These are phyloP conservation scores for Barbatosphaeria neglecta DNA, from an alignment of 495 filamentous ascomycete genomes.

Conservation along the genomic window DNA sequence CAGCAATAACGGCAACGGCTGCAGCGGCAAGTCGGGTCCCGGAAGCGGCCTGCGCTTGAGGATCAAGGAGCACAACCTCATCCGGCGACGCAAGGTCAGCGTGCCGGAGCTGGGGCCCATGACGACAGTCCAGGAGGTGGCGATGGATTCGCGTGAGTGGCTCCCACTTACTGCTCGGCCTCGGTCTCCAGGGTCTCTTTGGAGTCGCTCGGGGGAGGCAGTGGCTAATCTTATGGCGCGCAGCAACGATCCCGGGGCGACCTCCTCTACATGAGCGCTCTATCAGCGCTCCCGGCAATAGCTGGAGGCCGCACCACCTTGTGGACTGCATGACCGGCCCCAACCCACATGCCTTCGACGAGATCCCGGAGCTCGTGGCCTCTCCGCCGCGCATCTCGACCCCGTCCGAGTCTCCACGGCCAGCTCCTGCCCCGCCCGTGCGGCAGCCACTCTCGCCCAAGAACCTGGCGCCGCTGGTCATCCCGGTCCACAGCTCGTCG, in stretches of 20 bases:
- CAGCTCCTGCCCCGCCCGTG: not conserved
- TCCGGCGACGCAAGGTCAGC: slow-evolving; percentile 48
- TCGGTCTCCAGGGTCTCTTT: too few species aligned
- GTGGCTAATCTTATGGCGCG: slow-evolving; percentile 7
- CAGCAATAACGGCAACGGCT: too few species aligned
- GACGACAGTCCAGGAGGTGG: slow-evolving; percentile 54
- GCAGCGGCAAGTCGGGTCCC: too few species aligned
- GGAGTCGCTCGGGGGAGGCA: too few species aligned
- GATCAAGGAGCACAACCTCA: slow-evolving; percentile 40
- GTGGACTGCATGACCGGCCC: slow-evolving; percentile 22
- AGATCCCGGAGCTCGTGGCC: slow-evolving; percentile 12
- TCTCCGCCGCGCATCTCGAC: slow-evolving; percentile 2
- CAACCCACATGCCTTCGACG: slow-evolving; percentile 16
- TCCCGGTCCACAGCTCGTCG: slow-evolving; percentile 28
- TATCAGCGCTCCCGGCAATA: slow-evolving; percentile 47
- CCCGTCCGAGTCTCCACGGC: slow-evolving; percentile 7
- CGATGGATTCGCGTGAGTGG: slow-evolving; percentile 65
- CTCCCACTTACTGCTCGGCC: too few species aligned
- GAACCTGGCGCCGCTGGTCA: slow-evolving; percentile 37
- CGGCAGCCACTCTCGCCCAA: slow-evolving; percentile 38
- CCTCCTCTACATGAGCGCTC: slow-evolving; percentile 57
- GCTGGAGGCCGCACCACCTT: slow-evolving; percentile 34
- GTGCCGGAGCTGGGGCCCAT: slow-evolving; percentile 54
- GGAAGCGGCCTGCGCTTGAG: slow-evolving; percentile 33
- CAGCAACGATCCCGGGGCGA: slow-evolving; percentile 64